Base-by-base conservation (phyloP, 768 basidiomycete genomes). In the Boletus edulis region DNA sequence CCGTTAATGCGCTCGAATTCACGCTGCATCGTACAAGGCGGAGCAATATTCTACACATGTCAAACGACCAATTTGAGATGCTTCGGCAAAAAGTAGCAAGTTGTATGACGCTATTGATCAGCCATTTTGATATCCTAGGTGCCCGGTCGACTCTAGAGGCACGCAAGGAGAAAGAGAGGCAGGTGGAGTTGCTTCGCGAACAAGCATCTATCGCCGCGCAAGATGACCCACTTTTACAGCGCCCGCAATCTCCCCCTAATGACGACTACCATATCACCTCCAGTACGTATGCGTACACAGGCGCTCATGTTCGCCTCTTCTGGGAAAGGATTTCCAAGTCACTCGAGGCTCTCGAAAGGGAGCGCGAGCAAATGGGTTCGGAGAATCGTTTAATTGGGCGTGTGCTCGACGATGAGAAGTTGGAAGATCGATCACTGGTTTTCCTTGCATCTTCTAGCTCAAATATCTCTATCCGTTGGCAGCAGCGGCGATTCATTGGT, bases 51-150 rank as follows among this genome's bases (percentile, higher is more conserved):
- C 79, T 97, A 12, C 87, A 95, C 24, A 81, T 98, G 49, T 87
- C 91, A 13, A 82, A 84, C 54, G 84, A 87, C 55, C 92, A 99
- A 70, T 99, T 99, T 69, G 85, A 90, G 64, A 82, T 91, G 75
- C 77, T 99, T 34, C 83, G 91, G 43, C 86, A 89, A 62, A 94
- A 93, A 71, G 95, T 99, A 37, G 94, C 94, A 15, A 89, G 82
- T 62, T 98, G 96, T 67, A 96, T 98, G 87, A 94, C 91, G 0
- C 79, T 98, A n/a, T 81, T 99, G 52, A 94, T 97, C 66, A 86
- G 87, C 51, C 97, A 98, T 70, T 98, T 99, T 67, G 97, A 99
- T 73, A 96, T 99, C 63, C 82, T 99, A 31, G 97, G 97, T 37
- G 97, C 97, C 3, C 78, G 94, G 50, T 93, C 92, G 13, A 91